These are phyloP conservation scores for Ceratocystis colombiana DNA, from an alignment of 2,329 filamentous ascomycete species.

Conservation along the genomic window DNA sequence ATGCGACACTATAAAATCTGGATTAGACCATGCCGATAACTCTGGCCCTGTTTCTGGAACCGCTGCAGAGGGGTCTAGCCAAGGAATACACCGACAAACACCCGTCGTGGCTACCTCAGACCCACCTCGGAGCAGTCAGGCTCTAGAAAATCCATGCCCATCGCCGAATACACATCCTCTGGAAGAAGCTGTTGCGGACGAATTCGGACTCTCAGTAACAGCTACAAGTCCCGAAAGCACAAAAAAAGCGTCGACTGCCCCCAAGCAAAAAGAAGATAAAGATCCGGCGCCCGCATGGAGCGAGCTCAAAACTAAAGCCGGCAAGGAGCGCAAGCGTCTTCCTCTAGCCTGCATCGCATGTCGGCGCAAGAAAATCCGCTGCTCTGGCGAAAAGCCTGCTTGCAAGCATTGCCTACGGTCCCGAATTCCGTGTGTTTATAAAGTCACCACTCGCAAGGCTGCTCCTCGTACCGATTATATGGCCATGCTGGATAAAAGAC, in stretches of 20 bases:
- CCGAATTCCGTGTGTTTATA: conserved; percentile 92
- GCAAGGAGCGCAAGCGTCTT: conserved; percentile 87
- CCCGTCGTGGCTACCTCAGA: conserved; percentile 12
- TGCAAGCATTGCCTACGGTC: conserved; percentile 94
- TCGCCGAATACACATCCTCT: conserved; percentile 40
- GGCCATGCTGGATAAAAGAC: conserved; percentile 92
- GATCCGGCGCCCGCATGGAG: conserved; percentile 59
- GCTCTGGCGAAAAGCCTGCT: conserved; percentile 92
- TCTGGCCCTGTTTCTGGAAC: not conserved
- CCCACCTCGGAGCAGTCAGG: conserved; percentile 35
- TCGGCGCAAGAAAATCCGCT: conserved; percentile 92
- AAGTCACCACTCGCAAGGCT: conserved; percentile 87
- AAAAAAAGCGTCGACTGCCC: conserved; percentile 39
- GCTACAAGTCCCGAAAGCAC: conserved; percentile 30
- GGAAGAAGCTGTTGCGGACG: conserved; percentile 47
- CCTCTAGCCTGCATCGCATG: conserved; percentile 94
- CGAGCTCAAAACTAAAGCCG: conserved; percentile 80
- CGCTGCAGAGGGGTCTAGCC: not conserved
- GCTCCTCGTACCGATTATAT: conserved; percentile 95
- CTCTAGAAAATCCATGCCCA: conserved; percentile 34
- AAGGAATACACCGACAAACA: conserved; percentile 2
- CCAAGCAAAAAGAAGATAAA: conserved; percentile 48
- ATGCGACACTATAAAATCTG: too few relatives aligned
- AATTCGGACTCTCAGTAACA: conserved; percentile 43
- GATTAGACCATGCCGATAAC: not conserved